Evolutionary conservation across 768 basidiomycete genomes (phyloP), one percentile per base, ranked within the genome.

Genomic region (Collybia nuda): DNA sequence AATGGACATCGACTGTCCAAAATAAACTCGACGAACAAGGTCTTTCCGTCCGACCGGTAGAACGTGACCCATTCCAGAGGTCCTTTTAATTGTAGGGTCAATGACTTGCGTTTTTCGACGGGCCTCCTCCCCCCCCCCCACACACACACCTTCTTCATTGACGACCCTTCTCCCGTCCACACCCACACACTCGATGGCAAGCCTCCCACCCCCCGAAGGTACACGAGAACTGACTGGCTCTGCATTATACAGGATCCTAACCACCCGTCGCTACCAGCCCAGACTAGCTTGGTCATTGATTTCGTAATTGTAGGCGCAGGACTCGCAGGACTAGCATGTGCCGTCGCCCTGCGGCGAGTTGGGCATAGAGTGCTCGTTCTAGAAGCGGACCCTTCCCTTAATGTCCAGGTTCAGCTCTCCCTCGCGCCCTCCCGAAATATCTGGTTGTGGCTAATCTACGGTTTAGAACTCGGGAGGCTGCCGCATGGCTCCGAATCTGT

Each of bases 331-430:
- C 65, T 84, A 19, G 67, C 81, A 2, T 74, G 75, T 51, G 84
- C 84, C 0, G 69, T 78, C 51, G 76, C 78, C 3, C 67, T 86
- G 14, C 67, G 73, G 44, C 70, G 77, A 48, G 74, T 75, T 15
- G 84, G 84, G 4, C 84, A 85, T 60, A 64, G 68, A 32, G 83
- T 82, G 1, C 60, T 71, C 1, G 76, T 86, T 3, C 61, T 85
- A 19, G 84, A 85, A 56, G 54, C 55, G 22, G 61, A 68, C 28
- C 38, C 40, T 17, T 47, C 45, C 24, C 50, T 61, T 40, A 47
- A 50, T 35, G 24, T n/a, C 2, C 42, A 52, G 29, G 61, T 60
- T n/a, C 38, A 48, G 52, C 35, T 39, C 17, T 43, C 45, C 36
- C 38, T n/a, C n/a, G n/a, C 36, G 11, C 29, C 8, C 38, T 18